Percentiles rank a stretch among this genome's conserved stretches.
phyloP scores from a whole-genome alignment of 2,329 filamentous ascomycete species.

The Sporothrix variecibatus region DNA sequence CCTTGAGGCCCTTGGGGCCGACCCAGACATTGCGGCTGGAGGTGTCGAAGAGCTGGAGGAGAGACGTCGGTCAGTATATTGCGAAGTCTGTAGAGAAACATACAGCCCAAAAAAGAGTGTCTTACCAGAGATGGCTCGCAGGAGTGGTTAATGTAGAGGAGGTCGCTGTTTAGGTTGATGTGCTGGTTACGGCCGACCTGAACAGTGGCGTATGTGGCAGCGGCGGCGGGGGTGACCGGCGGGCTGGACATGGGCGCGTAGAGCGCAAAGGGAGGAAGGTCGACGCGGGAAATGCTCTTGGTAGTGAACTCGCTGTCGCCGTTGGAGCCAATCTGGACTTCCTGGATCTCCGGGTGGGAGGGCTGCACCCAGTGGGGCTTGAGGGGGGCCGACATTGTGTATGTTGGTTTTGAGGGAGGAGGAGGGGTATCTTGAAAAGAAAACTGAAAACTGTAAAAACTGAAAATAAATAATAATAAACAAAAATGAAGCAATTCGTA shows the following conservation, averaged over 20 bases:
- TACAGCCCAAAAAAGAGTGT: neutral
- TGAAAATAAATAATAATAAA: neutral
- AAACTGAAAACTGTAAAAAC: neutral
- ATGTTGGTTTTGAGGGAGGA: neutral
- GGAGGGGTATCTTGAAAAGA: conserved; percentile 1
- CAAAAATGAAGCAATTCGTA: conserved; percentile 21
- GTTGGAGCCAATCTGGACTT: conserved; percentile 55
- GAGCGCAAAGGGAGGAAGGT: conserved; percentile 62
- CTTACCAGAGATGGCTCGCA: conserved; percentile 64
- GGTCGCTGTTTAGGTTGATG: conserved; percentile 64
- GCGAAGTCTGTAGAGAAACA: neutral
- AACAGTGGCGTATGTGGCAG: conserved; percentile 65
- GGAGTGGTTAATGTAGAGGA: conserved; percentile 69
- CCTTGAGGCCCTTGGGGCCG: conserved; percentile 55
- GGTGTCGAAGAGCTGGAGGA: conserved; percentile 60
- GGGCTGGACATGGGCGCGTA: conserved; percentile 69
- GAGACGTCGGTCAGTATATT: neutral
- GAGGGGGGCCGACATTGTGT: conserved; percentile 53
- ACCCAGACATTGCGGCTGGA: conserved; percentile 58
- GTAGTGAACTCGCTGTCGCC: conserved; percentile 57
- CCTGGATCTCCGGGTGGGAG: conserved; percentile 60
- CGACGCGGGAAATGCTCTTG: conserved; percentile 58
- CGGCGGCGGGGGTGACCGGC: conserved; percentile 56
- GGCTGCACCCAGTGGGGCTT: conserved; percentile 62
- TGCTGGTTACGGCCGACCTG: conserved; percentile 59